Evolutionary conservation across 2,329 filamentous ascomycete genomes (phyloP), one percentile per base, ranked within the genome.

Genomic region (Magnaporthiopsis rhizophila): DNA sequence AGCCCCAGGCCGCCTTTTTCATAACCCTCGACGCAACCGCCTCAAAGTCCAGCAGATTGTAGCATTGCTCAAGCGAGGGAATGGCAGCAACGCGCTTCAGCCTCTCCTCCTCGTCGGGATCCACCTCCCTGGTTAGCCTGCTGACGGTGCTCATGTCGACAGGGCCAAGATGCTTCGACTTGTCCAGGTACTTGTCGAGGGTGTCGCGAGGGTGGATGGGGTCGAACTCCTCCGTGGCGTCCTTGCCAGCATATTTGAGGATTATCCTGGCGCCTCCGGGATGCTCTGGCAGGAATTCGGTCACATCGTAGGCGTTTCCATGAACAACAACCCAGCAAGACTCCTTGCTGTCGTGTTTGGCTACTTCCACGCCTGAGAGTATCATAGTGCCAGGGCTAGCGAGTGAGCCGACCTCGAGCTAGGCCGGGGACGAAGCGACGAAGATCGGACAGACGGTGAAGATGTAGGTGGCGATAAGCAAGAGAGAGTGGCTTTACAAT

Each of bases 1-100:
- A 99, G 32, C 90, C 95, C 95, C 95, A 99, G 0, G 94, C 94
- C 1, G 89, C 89, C 80, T 90, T 96, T 84, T 96, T 97, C 94
- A 98, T 97, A 65, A 96, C 86, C 56, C 86, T 82, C 71, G 89
- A 87, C 6, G 95, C 95, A 50, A 98, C 94, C 3, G 91, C 87
- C 81, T 99, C 95, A 75, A 99, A 99, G 78, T 99, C 95, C 79
- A 95, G 86, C 66, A 97, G 78, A 74, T 97, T 97, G 77, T 93
- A 97, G 80, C 92, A 97, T 74, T 96, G 90, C 69, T 90, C 88
- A 66, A 97, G 80, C 60, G 87, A 80, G 0, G 93, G 93, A 86
- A 92, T 96, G 66, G 83, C 79, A 69, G 83, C 80, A 65, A 92
- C 85, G 65, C 91, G 86, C 74, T 93, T 83, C 76, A 89, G 87